phyloP scores from a whole-genome alignment of 139 green algal species.

The Coccomyxa sp. region DNA sequence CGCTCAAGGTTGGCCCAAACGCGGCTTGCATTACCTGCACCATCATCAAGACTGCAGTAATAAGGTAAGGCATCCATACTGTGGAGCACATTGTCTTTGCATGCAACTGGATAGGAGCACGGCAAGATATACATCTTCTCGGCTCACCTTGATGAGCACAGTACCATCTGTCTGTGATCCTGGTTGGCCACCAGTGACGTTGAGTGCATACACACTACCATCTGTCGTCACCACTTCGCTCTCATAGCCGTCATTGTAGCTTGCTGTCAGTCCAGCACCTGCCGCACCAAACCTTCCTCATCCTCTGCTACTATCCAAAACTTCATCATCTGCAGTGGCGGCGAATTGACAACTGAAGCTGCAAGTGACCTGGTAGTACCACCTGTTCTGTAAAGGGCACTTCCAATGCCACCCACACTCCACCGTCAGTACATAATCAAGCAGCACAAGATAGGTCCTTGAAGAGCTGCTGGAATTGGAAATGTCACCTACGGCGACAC shows the following conservation, averaged over 20 bases:
- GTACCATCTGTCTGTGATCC: not conserved
- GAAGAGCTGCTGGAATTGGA: not conserved
- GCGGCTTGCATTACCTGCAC: conserved; percentile 2
- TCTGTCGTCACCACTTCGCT: not conserved
- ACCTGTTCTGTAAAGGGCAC: too few species aligned
- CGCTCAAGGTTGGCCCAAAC: not conserved
- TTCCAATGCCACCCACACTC: not conserved
- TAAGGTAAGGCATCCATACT: not conserved
- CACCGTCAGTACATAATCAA: not conserved
- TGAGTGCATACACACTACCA: conserved; percentile 1
- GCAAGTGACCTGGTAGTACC: too few species aligned
- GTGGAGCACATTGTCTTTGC: conserved; percentile 1
- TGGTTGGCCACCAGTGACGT: conserved; percentile 7
- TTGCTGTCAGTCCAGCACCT: conserved; percentile 18
- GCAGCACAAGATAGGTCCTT: not conserved
- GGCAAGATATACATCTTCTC: not conserved
- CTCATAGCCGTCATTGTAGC: conserved; percentile 5
- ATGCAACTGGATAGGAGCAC: not conserved
- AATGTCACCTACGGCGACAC: conserved; percentile 57
- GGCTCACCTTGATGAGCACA: conserved; percentile 4
- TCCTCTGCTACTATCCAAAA: not conserved
- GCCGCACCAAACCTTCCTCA: not conserved
- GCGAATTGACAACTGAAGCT: too few species aligned
- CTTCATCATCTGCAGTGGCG: too few species aligned
- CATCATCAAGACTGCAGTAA: not conserved